A percentile compares a stretch with the other conserved stretches of the same genome.
Evolutionary conservation across 2,329 filamentous ascomycete genomes (phyloP).

Genomic region (Lojkania enalia): DNA sequence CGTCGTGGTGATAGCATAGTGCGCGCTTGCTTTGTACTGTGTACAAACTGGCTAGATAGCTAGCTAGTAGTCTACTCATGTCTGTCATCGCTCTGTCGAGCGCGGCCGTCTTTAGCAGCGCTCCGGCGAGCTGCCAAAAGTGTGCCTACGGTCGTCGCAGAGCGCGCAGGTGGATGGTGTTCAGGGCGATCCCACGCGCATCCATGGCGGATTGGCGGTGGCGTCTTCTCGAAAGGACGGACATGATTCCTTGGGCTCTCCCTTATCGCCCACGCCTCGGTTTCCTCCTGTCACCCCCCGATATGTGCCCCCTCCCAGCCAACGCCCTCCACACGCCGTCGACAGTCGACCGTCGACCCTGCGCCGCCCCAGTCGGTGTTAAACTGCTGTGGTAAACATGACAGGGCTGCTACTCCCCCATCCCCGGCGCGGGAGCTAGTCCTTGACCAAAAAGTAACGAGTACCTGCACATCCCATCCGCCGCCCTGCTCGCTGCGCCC

Average conservation of each 20-base stretch:
- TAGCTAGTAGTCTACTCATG: no score
- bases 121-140: not conserved
- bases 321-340: conserved; percentile 1
- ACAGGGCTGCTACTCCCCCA: conserved; percentile 16
- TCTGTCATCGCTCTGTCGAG: no score
- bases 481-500: no score
- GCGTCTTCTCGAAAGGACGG: conserved; percentile 5
- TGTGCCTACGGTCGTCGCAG: not conserved
- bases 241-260: not conserved
- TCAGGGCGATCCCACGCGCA: conserved; percentile 6
- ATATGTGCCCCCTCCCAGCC: not conserved
- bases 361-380: no score
- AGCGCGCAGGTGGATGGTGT: not conserved
- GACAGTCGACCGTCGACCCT: no score
- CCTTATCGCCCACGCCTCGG: not conserved
- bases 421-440: conserved; percentile 41
- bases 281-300: conserved; percentile 5
- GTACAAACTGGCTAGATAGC: no score
- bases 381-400: no score
- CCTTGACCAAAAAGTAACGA: conserved; percentile 35
- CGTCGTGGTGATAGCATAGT: not conserved
- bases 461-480: conserved; percentile 36
- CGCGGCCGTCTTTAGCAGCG: no score
- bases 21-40: not conserved
- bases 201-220: conserved; percentile 6